Evolutionary conservation across 495 filamentous ascomycete genomes (phyloP), one percentile per base, ranked within the genome.

Genomic region (Umbilicaria muhlenbergii): DNA sequence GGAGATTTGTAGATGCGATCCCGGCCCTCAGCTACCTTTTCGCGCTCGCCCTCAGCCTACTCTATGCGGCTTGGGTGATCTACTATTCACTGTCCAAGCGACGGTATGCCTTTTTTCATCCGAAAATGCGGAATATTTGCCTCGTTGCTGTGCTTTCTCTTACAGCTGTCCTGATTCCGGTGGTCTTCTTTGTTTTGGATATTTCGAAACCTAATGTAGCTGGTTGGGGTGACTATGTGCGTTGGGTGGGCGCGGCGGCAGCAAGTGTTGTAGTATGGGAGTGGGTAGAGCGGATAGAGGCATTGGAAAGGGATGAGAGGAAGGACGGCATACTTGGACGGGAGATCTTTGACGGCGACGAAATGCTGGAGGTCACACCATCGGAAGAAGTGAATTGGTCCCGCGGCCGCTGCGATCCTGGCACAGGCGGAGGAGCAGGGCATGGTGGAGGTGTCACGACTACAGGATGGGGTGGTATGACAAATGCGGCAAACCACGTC

Each of bases 261-360:
- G 92, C 91, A 7, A 94, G 87, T 63, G 91, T 95, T 15, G 82
- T 96, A 13, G 91, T 98, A 1, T 98, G 91, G 91, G 91, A 98
- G 60, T 98, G 91, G 91, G 91, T 98, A 14, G 91, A 98, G 58
- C 73, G 92, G n/a, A 98, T 98, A 42, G 91, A 98, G 58, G 86
- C 86, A 0, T 63, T 98, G 39, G 91, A 98, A 61, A 74, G 91
- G 41, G 89, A 98, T 54, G 91, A 98, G 52, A 84, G 84, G 53
- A 94, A 93, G 58, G 91, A 94, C 47, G 92, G 91, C 8, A 89
- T 98, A 18, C 68, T 98, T 3, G 91, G 91, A 15, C 68, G 91
- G 47, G 91, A 98, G 56, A 76, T 96, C 0, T 96, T 95, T 50
- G 91, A 96, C 53, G 92, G 89, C 12, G 91, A 98, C 51, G 91